These are phyloP conservation scores for Euphrasia arctica DNA, from an alignment of 305 asterid species.

Conservation along the genomic window DNA sequence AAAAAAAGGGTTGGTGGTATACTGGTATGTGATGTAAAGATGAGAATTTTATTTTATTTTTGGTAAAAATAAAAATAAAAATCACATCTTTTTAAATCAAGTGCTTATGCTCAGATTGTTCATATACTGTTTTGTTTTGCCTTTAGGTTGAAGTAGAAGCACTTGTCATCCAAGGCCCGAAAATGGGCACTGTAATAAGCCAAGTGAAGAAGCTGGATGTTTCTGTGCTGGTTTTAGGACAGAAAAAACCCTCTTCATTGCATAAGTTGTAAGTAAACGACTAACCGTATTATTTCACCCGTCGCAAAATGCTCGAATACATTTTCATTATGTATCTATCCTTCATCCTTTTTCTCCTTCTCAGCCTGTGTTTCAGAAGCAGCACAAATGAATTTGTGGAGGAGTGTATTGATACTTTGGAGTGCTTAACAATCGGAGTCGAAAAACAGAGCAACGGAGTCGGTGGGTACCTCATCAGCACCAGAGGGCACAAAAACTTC, in stretches of 20 bases:
- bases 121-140: background rate
- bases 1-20: no score
- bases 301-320: no score
- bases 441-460: slow-evolving; percentile 71
- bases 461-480: slow-evolving; percentile 89
- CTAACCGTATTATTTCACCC: no score
- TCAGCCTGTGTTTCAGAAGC: slow-evolving; percentile 58
- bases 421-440: slow-evolving; percentile 84
- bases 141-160: no score
- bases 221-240: slow-evolving; percentile 78
- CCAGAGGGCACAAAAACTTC: slow-evolving; percentile 91
- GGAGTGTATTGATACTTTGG: slow-evolving; percentile 63
- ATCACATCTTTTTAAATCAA: no score
- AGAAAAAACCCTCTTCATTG: slow-evolving; percentile 53
- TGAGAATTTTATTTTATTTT: no score
- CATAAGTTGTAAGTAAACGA: slow-evolving; percentile 41
- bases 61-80: no score
- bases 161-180: slow-evolving; percentile 6
- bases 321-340: background rate
- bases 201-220: slow-evolving; percentile 89
- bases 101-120: no score
- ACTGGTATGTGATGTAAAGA: no score
- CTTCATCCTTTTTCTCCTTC: background rate
- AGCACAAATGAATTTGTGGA: slow-evolving; percentile 64
- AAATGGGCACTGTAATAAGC: slow-evolving; percentile 61